Base-by-base conservation (phyloP, 2,329 filamentous ascomycete genomes). In the Pestalotiopsis sp. region DNA sequence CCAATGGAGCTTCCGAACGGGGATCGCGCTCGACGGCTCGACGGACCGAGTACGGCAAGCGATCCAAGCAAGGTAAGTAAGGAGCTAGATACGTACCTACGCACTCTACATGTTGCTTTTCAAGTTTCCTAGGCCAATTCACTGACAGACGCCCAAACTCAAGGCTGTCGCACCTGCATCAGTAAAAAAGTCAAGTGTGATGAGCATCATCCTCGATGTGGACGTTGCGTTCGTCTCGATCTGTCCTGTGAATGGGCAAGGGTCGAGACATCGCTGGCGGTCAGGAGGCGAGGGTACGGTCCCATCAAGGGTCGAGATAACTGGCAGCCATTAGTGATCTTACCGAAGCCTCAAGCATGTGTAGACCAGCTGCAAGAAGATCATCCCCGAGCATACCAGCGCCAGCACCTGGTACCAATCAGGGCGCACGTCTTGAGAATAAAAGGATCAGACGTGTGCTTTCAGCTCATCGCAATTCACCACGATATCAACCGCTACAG, bases 181-280 rank as follows among this genome's bases (percentile, higher is more conserved):
- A 62, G 26, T n/a, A 62, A 62, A 22, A 62, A 62, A 14, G 59
- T 62, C n/a, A 62, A 62, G 38, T 62, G 59, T 9, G 59, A 62
- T 13, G 59, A 62, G 30, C 26, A n/a, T 14, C 59, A 62, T 30
- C 59, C 59, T 26, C 30, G 38, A 38, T 62, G 59, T 4, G 35
- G 35, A 22, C 59, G 59, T 22, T 62, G 59, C 35, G n/a, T 44
- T 11, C 59, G 59, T 22, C 59, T 62, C n/a, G 38, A 22, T 22
- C 22, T 62, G 7, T 35, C 17, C 6, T 62, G 59, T 62, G 38
- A 20, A 39, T 62, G 59, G 59, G 35, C 30, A 40, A 30, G 30
- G 22, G 13, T 6, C 13, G 38, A 22, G 22, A 17, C 59, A 14
- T 22, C 59, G 14, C 59, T 62, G 3, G 35, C 59, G 11, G 10